Evolutionary conservation across 345 rosid species (phyloP), one percentile per base, ranked within the genome.

Genomic region (Aethionema arabicum): DNA sequence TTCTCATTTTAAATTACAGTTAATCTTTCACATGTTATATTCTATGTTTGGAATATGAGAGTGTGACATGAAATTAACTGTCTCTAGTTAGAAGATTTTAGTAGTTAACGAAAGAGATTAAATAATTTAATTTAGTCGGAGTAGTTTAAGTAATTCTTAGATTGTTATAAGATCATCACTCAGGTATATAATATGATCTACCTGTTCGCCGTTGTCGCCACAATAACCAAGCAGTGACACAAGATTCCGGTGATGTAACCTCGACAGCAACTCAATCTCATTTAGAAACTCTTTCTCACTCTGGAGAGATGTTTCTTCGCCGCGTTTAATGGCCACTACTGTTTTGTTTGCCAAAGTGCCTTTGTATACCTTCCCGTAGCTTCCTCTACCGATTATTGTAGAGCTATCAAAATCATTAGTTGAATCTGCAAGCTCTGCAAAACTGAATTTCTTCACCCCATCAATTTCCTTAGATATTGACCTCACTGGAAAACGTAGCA

Each of bases 191-290:
- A 61, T 21, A 41, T 39, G 37, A 42, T 4, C 11, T 74, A 91
- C 96, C 82, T 91, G 98, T 57, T 91, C 98, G 30, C 64, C 84
- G 42, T 75, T 84, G 80, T 91, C 96, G 51, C 83, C 86, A 49
- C 91, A 84, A 63, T 86, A 88, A 33, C 98, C 98, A 64, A 91
- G 29, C 65, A 91, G 68, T 4, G 92, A 82, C 72, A 88, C 96
- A 39, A 91, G 80, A 67, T 83, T 88, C 16, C 89, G 74, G 67
- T 91, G 96, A 78, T 91, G 95, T 65, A 88, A 72, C 76, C 90
- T 83, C 7, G 95, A 91, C 68, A 91, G 68, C 48, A 88, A 70
- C 61, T 75, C 80, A 35, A 91, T 88, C 82, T 91, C 95, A 5
- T 88, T 88, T 59, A 86, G 62, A 76, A 91, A 91, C 70, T 91